phyloP scores from a whole-genome alignment of 1,284 basidiomycete species.

The Austroboletus niveus region DNA sequence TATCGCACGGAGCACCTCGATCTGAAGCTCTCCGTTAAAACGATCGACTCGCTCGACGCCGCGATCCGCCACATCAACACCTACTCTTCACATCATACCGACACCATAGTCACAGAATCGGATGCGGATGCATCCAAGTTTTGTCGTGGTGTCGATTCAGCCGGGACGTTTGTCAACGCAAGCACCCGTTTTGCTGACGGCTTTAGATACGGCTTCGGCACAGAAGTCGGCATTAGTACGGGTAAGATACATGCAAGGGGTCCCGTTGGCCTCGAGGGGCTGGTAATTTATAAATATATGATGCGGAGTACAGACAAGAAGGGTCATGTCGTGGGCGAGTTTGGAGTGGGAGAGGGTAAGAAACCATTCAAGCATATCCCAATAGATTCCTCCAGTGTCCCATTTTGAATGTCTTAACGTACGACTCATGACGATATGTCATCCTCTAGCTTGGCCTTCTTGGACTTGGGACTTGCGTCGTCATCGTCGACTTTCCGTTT shows the following conservation, averaged over 20 bases:
- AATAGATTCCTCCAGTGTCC: conserved; percentile 48
- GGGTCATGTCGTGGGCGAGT: conserved; percentile 83
- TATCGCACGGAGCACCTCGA: conserved; percentile 90
- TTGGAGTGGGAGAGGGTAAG: conserved; percentile 70
- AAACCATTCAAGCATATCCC: conserved; percentile 73
- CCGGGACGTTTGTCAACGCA: conserved; percentile 94
- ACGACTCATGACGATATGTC: conserved; percentile 19
- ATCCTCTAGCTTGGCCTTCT: conserved; percentile 63
- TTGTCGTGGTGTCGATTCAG: conserved; percentile 85
- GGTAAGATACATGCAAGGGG: conserved; percentile 96
- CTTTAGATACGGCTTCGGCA: conserved; percentile 95
- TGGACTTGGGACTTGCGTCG: conserved; percentile 49
- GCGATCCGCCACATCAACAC: conserved; percentile 91
- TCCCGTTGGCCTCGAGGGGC: conserved; percentile 93
- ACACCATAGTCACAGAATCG: conserved; percentile 88
- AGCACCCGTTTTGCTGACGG: conserved; percentile 97
- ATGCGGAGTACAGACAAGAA: conserved; percentile 67
- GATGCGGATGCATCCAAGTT: conserved; percentile 68
- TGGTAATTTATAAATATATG: conserved; percentile 95
- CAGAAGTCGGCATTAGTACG: conserved; percentile 97
- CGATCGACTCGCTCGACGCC: conserved; percentile 64
- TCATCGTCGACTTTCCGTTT: conserved; percentile 75
- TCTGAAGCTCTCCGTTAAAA: conserved; percentile 78
- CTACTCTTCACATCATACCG: conserved; percentile 95
- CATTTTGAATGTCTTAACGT: conserved; percentile 32